Base-by-base conservation (phyloP, 192 early-diverging fungal species). In the Rhizoclosmatium globosum region DNA sequence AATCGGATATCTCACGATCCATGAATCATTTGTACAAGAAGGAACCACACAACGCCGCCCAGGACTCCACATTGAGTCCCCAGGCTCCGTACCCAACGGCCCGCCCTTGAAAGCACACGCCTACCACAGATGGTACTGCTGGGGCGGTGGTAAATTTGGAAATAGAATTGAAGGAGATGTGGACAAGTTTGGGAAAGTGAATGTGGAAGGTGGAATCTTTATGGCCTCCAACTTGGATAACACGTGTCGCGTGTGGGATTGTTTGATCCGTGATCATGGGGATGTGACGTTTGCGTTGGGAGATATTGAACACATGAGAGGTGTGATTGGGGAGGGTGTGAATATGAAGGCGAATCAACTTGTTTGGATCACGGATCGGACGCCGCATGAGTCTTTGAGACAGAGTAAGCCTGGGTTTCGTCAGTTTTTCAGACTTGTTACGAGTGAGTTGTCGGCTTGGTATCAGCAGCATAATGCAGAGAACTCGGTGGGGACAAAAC, bases 351-450 rank as follows among this genome's bases (percentile, higher is more conserved):
- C 46, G 13, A 47, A 47, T n/a, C 2, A 47, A 9, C 39, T 69
- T 69, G 2, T 2, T 9, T 69, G 67, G 67, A 69, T 69, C 2
- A 69, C 67, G 1, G 67, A 69, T 46, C 67, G 67, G 15, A 69
- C 67, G 23, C 67, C 67, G 17, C 67, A 69, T 69, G 67, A 69
- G 44, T 46, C 42, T 69, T 23, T 69, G 44, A 3, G 11, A 69
- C 44, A n/a, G 67, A 9, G 13, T 44, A 69, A 47, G 42, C 42
- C 44, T n/a, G 67, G 42, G 31, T 69, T 69, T 23, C n/a, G 67
- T 39, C 67, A 69, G 67, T 69, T 47, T n/a, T 69, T 69, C 42
- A n/a, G 67, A 47, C 11, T 69, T 3, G 67, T 69, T 9, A 69
- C 67, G 17, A 45, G 41, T 17, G n/a, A 69, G 2, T 17, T 69